phyloP scores from a whole-genome alignment of 208 protist species.

The Wallacemonas sp. region DNA sequence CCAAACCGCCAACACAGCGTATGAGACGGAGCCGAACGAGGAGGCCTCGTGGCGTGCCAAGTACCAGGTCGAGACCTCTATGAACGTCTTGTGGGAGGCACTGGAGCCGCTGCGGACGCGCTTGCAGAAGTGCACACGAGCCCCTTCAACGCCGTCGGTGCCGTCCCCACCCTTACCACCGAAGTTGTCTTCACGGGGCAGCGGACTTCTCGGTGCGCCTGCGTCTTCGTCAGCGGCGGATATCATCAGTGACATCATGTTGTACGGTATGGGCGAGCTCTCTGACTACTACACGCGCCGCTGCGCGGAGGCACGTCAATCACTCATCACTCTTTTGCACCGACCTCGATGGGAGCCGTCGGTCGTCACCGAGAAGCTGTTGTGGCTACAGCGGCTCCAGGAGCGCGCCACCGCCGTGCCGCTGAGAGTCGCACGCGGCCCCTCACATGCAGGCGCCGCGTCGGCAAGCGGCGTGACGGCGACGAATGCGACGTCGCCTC shows the following conservation, averaged over 20 bases:
- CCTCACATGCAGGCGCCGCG: not conserved
- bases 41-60: not conserved
- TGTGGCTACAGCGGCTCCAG: conserved; percentile 1
- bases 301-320: conserved; percentile 21
- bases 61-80: conserved; percentile 19
- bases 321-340: conserved; percentile 34
- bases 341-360: conserved; percentile 27
- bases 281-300: conserved; percentile 36
- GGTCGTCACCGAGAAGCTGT: conserved; percentile 13
- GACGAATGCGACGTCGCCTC: conserved; percentile 31
- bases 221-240: not conserved
- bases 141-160: not conserved
- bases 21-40: conserved; percentile 3
- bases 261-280: conserved; percentile 54
- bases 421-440: not conserved
- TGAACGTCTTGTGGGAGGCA: conserved; percentile 14
- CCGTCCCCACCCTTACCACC: not conserved
- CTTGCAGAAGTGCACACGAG: not conserved
- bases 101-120: conserved; percentile 10
- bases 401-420: not conserved
- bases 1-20: conserved; percentile 2
- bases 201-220: conserved; percentile 2
- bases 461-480: conserved; percentile 22
- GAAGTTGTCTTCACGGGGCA: not conserved
- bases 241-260: conserved; percentile 8